These are phyloP conservation scores for Ustilago tritici DNA, from an alignment of 1,284 basidiomycete genomes.

Conservation along the genomic window DNA sequence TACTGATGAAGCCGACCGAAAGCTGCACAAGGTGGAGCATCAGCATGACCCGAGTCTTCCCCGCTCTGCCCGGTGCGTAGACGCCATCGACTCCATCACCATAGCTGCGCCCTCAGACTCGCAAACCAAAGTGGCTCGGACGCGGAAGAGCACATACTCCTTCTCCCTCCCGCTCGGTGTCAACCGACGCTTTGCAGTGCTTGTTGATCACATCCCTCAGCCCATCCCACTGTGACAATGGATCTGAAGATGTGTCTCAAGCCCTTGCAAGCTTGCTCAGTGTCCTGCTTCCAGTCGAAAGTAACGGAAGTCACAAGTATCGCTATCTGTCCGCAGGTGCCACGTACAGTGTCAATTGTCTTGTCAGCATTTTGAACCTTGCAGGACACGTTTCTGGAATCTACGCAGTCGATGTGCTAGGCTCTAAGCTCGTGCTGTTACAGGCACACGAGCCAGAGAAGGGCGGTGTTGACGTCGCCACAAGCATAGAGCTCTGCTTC, in stretches of 20 bases:
- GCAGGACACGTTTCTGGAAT: not conserved
- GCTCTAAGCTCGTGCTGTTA: not conserved
- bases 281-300: not conserved
- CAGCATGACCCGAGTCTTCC: not conserved
- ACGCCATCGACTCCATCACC: not conserved
- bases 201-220: not conserved
- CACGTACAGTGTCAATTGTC: not conserved
- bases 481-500: not conserved
- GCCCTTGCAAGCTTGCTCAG: not conserved
- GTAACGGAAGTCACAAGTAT: not conserved
- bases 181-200: not conserved
- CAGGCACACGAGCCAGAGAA: not conserved
- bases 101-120: not conserved
- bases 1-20: not conserved
- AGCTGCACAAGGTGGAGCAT: not conserved
- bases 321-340: not conserved
- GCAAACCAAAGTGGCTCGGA: not conserved
- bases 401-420: not conserved
- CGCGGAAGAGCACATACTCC: not conserved
- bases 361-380: not conserved
- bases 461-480: not conserved
- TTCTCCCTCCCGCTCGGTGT: not conserved
- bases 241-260: not conserved
- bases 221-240: not conserved
- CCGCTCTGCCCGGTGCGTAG: not conserved